phyloP scores from a whole-genome alignment of 78 protist species.

The Anaeramoeba ignava region DNA sequence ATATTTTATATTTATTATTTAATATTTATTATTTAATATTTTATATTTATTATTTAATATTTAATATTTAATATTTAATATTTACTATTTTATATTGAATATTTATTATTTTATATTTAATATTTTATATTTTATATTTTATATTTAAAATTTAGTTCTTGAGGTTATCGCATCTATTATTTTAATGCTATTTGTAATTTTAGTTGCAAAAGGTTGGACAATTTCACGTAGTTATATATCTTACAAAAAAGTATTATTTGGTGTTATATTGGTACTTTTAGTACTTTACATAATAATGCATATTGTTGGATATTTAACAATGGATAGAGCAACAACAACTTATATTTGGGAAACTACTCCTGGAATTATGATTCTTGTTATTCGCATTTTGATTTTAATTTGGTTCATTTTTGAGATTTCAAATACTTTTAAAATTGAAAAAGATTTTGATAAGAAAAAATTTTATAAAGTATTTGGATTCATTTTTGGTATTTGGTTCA shows the following conservation, averaged over 20 bases:
- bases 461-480: background rate
- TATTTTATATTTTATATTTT: no score
- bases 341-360: background rate
- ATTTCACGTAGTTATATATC: background rate
- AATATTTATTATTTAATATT: no score
- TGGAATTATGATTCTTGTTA: background rate
- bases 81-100: no score
- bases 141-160: no score
- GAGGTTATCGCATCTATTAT: background rate
- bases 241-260: background rate
- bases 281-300: background rate
- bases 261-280: background rate
- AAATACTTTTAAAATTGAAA: background rate
- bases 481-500: background rate
- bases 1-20: no score
- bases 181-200: background rate
- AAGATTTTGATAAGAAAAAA: background rate
- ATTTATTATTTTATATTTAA: no score
- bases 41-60: no score
- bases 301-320: background rate
- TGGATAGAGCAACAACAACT: background rate
- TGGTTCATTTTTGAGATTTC: background rate
- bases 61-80: no score
- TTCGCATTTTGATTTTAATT: background rate
- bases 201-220: background rate